These are phyloP conservation scores for Macroventuria anomochaeta DNA, from an alignment of 2,329 filamentous ascomycete genomes.

Conservation along the genomic window DNA sequence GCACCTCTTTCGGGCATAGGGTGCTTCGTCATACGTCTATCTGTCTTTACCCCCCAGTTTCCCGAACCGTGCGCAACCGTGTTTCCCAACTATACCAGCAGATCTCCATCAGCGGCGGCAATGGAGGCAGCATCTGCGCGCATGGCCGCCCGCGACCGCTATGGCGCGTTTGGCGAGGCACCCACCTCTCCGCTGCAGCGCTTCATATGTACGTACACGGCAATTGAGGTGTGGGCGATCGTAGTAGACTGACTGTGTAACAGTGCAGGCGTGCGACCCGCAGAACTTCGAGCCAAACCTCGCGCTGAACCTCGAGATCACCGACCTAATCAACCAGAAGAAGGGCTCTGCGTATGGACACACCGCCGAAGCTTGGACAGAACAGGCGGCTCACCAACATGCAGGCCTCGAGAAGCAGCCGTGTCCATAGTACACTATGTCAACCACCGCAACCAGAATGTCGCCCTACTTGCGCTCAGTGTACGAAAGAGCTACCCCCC, in stretches of 20 bases:
- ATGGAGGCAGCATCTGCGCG: slow-evolving; percentile 96
- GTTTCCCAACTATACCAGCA: slow-evolving; percentile 21
- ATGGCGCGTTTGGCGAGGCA: slow-evolving; percentile 79
- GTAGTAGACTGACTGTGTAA: slow-evolving; percentile 19
- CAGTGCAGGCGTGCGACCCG: slow-evolving; percentile 90
- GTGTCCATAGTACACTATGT: slow-evolving; percentile 91
- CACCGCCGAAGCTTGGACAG: neutral
- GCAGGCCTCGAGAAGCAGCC: slow-evolving; percentile 85
- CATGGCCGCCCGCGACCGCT: slow-evolving; percentile 94
- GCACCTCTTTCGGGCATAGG: slow-evolving; percentile 17
- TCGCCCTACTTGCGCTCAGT: slow-evolving; percentile 84
- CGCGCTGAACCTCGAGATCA: slow-evolving; percentile 92
- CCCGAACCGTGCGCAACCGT: slow-evolving; percentile 19
- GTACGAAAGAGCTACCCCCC: slow-evolving; percentile 51
- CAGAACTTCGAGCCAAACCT: slow-evolving; percentile 99
- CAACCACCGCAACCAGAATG: slow-evolving; percentile 96
- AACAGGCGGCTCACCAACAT: slow-evolving; percentile 25
- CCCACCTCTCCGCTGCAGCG: slow-evolving; percentile 87
- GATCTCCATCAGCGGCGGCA: slow-evolving; percentile 28
- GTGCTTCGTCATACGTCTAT: slow-evolving; percentile 19
- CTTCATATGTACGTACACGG: slow-evolving; percentile 71
- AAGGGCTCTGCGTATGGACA: slow-evolving; percentile 79
- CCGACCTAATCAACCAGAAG: slow-evolving; percentile 95
- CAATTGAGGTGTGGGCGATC: neutral
- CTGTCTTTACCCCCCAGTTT: slow-evolving; percentile 12